phyloP scores from a whole-genome alignment of 441 rosid species.

The Cnidoscolus chayamansa region DNA sequence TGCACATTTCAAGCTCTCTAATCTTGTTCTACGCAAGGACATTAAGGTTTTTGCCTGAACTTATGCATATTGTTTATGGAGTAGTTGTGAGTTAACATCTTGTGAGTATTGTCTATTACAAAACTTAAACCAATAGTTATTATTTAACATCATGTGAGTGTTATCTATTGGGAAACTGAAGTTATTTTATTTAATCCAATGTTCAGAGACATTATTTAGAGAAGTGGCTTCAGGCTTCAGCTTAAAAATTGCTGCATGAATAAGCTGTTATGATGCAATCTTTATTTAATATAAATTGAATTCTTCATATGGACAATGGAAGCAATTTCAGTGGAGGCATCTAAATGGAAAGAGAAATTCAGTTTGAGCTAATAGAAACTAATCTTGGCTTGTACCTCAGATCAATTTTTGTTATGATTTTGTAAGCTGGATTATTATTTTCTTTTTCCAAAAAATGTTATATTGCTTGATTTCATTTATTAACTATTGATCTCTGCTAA shows the following conservation, averaged over 20 bases:
- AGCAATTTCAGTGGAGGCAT: background rate
- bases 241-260: background rate
- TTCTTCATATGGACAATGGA: background rate
- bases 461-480: background rate
- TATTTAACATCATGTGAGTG: background rate
- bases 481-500: background rate
- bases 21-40: slow-evolving; percentile 73
- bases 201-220: background rate
- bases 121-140: background rate
- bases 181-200: background rate
- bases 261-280: background rate
- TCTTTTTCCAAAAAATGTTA: no score
- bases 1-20: slow-evolving; percentile 86
- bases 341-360: background rate
- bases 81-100: background rate
- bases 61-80: background rate
- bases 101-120: background rate
- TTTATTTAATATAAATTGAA: background rate
- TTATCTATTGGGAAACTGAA: background rate
- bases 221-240: background rate
- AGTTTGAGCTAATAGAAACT: background rate
- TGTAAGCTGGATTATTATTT: background rate
- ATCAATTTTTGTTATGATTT: no score
- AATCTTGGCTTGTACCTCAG: no score
- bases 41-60: slow-evolving; percentile 55